These are phyloP conservation scores for Globisporangium mamillatum DNA, from an alignment of 352 stramenopile species.

Conservation along the genomic window DNA sequence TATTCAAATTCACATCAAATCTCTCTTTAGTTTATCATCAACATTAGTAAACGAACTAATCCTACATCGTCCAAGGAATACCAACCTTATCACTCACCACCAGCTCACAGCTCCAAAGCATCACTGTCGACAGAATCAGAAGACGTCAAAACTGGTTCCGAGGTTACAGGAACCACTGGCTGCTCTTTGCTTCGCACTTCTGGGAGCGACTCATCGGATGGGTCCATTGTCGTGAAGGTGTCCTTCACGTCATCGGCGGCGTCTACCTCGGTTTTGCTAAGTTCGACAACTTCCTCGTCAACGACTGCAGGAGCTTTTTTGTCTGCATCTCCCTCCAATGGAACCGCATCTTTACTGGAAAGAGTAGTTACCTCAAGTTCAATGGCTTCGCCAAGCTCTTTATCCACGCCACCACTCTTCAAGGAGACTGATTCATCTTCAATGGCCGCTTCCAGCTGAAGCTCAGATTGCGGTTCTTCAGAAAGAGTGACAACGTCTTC, in stretches of 20 bases:
- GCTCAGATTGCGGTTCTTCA: background rate
- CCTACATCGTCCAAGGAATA: background rate
- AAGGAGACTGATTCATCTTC: background rate
- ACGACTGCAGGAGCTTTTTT: background rate
- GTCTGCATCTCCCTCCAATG: background rate
- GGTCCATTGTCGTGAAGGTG: background rate
- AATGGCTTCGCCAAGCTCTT: background rate
- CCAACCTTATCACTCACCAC: background rate
- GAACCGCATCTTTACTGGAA: background rate
- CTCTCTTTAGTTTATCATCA: background rate
- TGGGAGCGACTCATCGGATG: background rate
- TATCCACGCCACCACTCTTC: background rate
- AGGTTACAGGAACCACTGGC: background rate
- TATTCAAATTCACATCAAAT: background rate
- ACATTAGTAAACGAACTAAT: background rate
- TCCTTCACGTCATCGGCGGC: background rate
- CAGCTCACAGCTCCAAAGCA: background rate
- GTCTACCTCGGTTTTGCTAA: background rate
- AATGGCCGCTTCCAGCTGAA: background rate
- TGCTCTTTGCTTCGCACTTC: background rate
- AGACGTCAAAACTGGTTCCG: background rate
- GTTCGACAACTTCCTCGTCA: background rate
- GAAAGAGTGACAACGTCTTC: background rate
- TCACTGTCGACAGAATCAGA: background rate
- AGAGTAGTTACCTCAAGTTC: background rate